These are phyloP conservation scores for Curvularia hawaiiensis DNA, from an alignment of 2,329 filamentous ascomycete genomes.

Conservation along the genomic window DNA sequence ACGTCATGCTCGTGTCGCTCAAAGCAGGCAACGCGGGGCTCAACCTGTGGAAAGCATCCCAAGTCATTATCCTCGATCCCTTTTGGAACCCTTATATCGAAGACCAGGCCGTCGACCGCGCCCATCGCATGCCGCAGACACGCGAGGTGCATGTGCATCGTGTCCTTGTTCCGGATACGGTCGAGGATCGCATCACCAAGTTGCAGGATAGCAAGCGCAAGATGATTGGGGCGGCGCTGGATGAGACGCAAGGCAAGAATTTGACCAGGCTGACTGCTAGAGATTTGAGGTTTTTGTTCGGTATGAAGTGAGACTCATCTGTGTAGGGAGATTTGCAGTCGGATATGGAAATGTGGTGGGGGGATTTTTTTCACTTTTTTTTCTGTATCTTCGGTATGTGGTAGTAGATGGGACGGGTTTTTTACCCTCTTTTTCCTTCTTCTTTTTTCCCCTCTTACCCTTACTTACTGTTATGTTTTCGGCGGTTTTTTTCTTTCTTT, in stretches of 20 bases:
- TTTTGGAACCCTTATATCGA: constrained; percentile 96
- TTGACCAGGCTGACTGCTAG: constrained; percentile 68
- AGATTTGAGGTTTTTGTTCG: constrained; percentile 76
- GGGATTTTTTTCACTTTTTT: background rate
- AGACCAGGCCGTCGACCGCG: constrained; percentile 88
- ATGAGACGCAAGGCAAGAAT: constrained; percentile 71
- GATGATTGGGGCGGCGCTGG: constrained; percentile 78
- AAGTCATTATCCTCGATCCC: constrained; percentile 88
- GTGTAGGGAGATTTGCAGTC: too few species aligned
- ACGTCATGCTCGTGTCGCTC: constrained; percentile 77
- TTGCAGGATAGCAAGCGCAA: constrained; percentile 80
- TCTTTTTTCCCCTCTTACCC: background rate
- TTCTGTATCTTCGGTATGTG: background rate
- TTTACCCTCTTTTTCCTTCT: background rate
- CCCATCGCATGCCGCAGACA: constrained; percentile 84
- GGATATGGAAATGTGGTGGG: background rate
- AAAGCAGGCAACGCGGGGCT: constrained; percentile 85
- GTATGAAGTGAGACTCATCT: constrained; percentile 20
- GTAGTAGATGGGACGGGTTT: too few species aligned
- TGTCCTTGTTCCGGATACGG: constrained; percentile 75
- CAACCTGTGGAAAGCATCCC: constrained; percentile 81
- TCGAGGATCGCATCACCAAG: constrained; percentile 83
- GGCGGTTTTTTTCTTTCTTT: too few species aligned
- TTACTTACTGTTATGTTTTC: too few species aligned
- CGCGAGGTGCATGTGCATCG: constrained; percentile 78